These are phyloP conservation scores for Rhynchospora pubera DNA, from an alignment of 176 grass and related monocot genomes.

Conservation along the genomic window DNA sequence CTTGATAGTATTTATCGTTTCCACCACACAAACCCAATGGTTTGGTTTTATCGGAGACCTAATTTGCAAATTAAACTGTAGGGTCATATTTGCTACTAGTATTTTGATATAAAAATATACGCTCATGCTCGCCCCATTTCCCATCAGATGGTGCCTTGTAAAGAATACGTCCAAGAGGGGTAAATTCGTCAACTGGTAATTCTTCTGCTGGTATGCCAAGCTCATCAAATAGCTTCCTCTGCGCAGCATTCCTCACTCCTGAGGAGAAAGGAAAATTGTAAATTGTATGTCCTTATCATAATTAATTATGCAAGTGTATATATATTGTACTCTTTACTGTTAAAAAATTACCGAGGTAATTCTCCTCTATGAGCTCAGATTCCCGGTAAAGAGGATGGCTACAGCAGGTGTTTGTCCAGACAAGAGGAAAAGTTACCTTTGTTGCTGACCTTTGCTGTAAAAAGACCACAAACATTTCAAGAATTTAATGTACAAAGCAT, in stretches of 20 bases:
- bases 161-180: slow-evolving; percentile 67
- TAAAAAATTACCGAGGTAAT: slow-evolving; percentile 44
- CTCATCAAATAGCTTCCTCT: slow-evolving; percentile 87
- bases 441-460: slow-evolving; percentile 69
- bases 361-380: slow-evolving; percentile 76
- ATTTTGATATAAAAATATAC: slow-evolving; percentile 28
- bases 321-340: too few relatives aligned
- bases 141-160: slow-evolving; percentile 95
- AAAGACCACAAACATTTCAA: not conserved
- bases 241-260: slow-evolving; percentile 84
- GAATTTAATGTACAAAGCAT: not conserved
- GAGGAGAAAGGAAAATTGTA: not conserved
- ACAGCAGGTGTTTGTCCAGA: slow-evolving; percentile 89
- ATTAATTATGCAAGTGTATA: too few relatives aligned
- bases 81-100: not conserved
- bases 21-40: not conserved
- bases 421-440: slow-evolving; percentile 89
- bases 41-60: not conserved
- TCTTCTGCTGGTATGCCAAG: slow-evolving; percentile 67
- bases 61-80: not conserved
- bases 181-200: slow-evolving; percentile 70
- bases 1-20: not conserved
- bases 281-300: not conserved
- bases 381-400: slow-evolving; percentile 86
- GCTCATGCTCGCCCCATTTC: slow-evolving; percentile 89